These are phyloP conservation scores for Boletus subparvulus DNA, from an alignment of 768 basidiomycete species.

Conservation along the genomic window DNA sequence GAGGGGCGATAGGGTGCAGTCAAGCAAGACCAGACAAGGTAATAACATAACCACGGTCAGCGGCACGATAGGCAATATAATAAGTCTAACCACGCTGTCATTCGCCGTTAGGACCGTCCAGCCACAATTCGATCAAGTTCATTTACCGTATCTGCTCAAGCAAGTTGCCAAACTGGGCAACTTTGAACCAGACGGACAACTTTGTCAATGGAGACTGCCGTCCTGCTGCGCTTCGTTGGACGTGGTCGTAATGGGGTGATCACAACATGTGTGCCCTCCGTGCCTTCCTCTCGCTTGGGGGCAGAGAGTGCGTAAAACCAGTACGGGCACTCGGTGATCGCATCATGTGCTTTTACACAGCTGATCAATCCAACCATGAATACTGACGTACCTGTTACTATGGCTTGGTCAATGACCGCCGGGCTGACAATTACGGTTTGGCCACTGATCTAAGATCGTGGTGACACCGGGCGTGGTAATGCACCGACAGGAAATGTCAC, in stretches of 20 bases:
- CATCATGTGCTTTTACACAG: constrained; percentile 2
- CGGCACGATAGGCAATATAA: not conserved
- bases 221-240: not conserved
- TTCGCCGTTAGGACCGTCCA: not conserved
- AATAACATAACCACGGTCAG: not conserved
- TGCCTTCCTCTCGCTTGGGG: not conserved
- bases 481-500: not conserved
- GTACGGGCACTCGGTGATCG: not conserved
- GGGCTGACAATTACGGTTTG: not conserved
- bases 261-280: not conserved
- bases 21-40: not conserved
- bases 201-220: not conserved
- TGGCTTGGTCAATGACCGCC: not conserved
- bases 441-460: constrained; percentile 4
- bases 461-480: not conserved
- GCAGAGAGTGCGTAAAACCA: not conserved
- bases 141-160: not conserved
- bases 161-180: constrained; percentile 4
- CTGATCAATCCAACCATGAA: not conserved
- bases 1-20: constrained; percentile 1
- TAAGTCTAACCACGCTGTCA: constrained; percentile 1
- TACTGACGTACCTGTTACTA: not conserved
- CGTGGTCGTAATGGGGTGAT: not conserved
- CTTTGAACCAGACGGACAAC: constrained; percentile 6
- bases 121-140: constrained; percentile 4